These are phyloP conservation scores for Coemansia sp. DNA, from an alignment of 192 early-diverging fungal species.

Conservation along the genomic window DNA sequence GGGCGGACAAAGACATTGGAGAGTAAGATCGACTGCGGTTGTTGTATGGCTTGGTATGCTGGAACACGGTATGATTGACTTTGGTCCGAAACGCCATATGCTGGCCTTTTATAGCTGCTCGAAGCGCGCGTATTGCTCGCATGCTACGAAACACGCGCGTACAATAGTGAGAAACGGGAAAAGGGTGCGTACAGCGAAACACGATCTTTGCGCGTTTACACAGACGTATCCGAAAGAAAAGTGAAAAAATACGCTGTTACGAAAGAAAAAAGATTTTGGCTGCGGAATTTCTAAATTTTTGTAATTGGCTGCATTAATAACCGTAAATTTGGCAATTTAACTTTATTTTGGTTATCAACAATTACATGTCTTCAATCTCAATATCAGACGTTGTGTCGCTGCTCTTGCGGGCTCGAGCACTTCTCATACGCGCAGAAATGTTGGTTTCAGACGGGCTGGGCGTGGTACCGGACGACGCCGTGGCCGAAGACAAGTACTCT, in stretches of 20 bases:
- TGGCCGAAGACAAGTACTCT: constrained; percentile 7
- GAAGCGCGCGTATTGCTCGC: too few species aligned
- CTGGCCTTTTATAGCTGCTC: too few species aligned
- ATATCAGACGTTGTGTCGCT: constrained; percentile 23
- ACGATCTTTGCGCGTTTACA: background rate
- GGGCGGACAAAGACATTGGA: too few species aligned
- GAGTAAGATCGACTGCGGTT: too few species aligned
- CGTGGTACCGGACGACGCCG: constrained; percentile 2
- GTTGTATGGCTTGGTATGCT: too few species aligned
- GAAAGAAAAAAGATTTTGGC: background rate
- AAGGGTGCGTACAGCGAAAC: background rate
- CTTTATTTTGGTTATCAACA: background rate
- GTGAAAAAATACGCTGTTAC: too few species aligned
- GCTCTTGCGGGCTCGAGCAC: background rate
- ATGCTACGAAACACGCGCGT: too few species aligned
- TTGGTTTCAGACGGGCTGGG: background rate
- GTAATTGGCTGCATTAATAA: too few species aligned
- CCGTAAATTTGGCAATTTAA: too few species aligned
- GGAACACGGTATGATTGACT: too few species aligned
- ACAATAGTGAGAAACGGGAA: background rate
- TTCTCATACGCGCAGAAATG: background rate
- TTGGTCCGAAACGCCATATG: too few species aligned
- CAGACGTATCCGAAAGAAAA: background rate
- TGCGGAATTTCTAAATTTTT: background rate
- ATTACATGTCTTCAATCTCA: constrained; percentile 38